A percentile compares a stretch with the other conserved stretches of the same genome.
Conservation (phyloP, 2,329 filamentous ascomycete species). For the Balansia obtecta region DNA sequence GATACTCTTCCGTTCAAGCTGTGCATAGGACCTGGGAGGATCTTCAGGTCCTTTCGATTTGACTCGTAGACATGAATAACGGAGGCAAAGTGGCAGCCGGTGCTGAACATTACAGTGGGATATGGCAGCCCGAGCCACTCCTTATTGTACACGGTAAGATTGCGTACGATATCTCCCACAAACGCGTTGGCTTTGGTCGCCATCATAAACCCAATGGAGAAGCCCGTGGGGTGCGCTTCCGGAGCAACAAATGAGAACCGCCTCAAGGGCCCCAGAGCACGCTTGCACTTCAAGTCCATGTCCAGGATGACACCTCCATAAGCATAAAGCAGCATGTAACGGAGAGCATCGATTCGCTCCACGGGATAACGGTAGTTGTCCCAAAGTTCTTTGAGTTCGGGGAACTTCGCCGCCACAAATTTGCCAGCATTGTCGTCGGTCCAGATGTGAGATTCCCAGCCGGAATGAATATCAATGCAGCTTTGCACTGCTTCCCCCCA, state of each 20-base stretch:
- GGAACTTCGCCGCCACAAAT: constrained; percentile 11
- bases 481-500: constrained; percentile 20
- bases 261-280: constrained; percentile 25
- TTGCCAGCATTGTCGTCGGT: constrained; percentile 10
- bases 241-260: constrained; percentile 29
- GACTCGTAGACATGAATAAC: constrained; percentile 25
- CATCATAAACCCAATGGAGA: constrained; percentile 30
- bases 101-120: constrained; percentile 30
- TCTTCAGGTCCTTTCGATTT: constrained; percentile 20
- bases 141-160: constrained; percentile 22
- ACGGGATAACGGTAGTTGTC: constrained; percentile 53
- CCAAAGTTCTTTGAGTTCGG: constrained; percentile 23
- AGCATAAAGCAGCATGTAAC: constrained; percentile 36
- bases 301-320: constrained; percentile 19
- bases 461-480: constrained; percentile 21
- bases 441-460: constrained; percentile 17
- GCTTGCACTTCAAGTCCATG: constrained; percentile 22
- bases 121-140: constrained; percentile 28
- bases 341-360: constrained; percentile 56
- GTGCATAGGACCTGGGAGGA: constrained; percentile 25
- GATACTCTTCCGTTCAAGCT: constrained; percentile 25
- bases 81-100: constrained; percentile 29
- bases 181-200: constrained; percentile 21
- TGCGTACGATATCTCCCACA: constrained; percentile 20
- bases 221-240: constrained; percentile 25